Conservation (phyloP, 495 filamentous ascomycete species). For the Letharia lupina region DNA sequence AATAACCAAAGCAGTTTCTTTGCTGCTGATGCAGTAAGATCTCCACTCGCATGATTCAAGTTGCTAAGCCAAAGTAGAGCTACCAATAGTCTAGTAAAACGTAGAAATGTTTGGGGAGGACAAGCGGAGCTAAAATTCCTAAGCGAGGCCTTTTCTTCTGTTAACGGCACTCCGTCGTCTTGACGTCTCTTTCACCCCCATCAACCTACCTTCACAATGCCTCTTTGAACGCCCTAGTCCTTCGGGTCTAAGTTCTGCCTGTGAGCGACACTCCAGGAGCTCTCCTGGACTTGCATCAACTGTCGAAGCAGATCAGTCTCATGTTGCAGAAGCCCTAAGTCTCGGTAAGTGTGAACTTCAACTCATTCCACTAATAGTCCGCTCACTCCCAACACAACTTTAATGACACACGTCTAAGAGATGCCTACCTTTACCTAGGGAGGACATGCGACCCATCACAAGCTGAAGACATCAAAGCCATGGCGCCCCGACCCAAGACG, state of each 20-base stretch:
- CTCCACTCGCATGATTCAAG: background rate
- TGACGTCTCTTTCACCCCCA: background rate
- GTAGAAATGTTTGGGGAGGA: conserved; percentile 1
- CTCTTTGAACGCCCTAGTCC: background rate
- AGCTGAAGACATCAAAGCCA: background rate
- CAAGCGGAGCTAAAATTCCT: conserved; percentile 1
- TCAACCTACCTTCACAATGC: background rate
- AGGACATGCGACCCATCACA: background rate
- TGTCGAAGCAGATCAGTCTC: background rate
- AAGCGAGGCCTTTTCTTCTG: conserved; percentile 8
- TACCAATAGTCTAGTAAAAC: background rate
- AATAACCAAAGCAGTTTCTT: background rate
- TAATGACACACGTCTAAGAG: background rate
- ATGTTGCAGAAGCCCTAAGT: background rate
- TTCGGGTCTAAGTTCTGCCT: background rate
- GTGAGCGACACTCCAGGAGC: background rate
- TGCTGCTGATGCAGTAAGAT: background rate
- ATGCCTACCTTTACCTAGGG: background rate
- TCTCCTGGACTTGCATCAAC: background rate
- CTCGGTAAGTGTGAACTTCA: conserved; percentile 1
- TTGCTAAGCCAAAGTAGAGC: background rate
- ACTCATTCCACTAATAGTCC: background rate
- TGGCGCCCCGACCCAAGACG: conserved; percentile 5
- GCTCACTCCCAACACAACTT: background rate
- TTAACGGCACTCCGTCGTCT: background rate